Base-by-base conservation (phyloP, 805 yeast genomes). In the Candida argentea region DNA sequence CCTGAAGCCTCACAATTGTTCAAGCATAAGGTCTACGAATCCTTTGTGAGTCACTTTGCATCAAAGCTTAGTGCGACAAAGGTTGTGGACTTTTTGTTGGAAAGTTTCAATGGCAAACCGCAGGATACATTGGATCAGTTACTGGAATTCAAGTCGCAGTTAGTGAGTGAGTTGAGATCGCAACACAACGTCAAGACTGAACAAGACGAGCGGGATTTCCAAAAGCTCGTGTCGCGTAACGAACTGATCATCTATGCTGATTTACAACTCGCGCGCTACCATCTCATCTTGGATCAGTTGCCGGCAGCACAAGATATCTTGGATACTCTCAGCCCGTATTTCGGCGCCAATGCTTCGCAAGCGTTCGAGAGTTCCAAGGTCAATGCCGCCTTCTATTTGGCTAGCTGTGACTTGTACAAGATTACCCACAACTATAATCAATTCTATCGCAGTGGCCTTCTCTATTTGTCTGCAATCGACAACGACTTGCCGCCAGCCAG, bases 311-410 rank as follows among this genome's bases (percentile, higher is more conserved):
- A 79, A 37, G 76, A 71, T 32, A 58, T 76, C 19, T 63, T 91
- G 45, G 89, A 82, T 38, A 56, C 62, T 26, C 63, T 80, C 26
- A 66, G 72, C 27, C 58, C 56, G 34, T 59, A 67, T 35, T 65
- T 87, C 30, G 87, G 83, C 19, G 32, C 45, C 20, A 34, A 31
- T 16, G 45, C 40, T 17, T 34, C 48, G 13, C 47, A 47, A 26
- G 50, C 48, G 29, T 55, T 55, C 16, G 56, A 51, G 38, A 48
- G 44, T 35, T 41, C 64, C n/a, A 71, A 73, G 42, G 73, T 91
- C 39, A 77, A 77, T 41, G 85, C 94, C 15, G 82, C 94, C 17
- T 89, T 67, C 53, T 89, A 84, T 53, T 73, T 79, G 37, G 76
- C 89, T 14, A 76, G 73, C 43, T 74, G 95, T 31, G 81, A 80